phyloP scores from a whole-genome alignment of 1,284 basidiomycete species.

The Somion occarium region DNA sequence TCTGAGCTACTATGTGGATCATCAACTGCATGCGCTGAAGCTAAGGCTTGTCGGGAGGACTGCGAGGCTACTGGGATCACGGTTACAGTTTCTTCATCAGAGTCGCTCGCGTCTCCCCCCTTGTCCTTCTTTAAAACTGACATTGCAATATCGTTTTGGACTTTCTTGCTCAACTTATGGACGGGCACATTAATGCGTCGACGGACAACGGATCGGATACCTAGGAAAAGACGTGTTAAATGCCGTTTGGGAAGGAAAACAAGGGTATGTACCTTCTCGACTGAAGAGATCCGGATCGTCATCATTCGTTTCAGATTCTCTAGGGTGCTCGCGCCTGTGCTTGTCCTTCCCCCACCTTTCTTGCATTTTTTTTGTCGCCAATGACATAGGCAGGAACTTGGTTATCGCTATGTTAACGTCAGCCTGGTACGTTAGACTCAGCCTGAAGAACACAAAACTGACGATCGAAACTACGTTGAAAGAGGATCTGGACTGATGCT shows the following conservation, averaged over 20 bases:
- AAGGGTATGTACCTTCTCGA: slow-evolving; percentile 30
- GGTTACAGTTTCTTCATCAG: not conserved
- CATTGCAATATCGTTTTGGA: slow-evolving; percentile 12
- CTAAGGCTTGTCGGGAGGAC: not conserved
- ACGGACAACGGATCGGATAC: slow-evolving; percentile 17
- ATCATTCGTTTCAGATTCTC: slow-evolving; percentile 17
- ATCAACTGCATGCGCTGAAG: slow-evolving; percentile 1
- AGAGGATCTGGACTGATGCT: slow-evolving; percentile 1
- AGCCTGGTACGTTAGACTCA: slow-evolving; percentile 34
- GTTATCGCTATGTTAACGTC: slow-evolving; percentile 35
- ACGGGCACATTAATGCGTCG: slow-evolving; percentile 17
- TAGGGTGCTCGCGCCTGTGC: slow-evolving; percentile 19
- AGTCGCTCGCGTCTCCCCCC: not conserved
- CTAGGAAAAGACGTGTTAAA: slow-evolving; percentile 5
- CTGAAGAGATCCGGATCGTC: slow-evolving; percentile 40
- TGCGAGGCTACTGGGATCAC: not conserved
- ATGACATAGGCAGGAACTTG: slow-evolving; percentile 53
- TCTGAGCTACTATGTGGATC: not conserved
- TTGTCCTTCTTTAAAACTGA: slow-evolving; percentile 1
- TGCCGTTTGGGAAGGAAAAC: too few relatives aligned
- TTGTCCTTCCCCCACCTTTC: slow-evolving; percentile 30
- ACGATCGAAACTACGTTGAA: slow-evolving; percentile 5
- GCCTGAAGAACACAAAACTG: slow-evolving; percentile 33
- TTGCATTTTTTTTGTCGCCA: slow-evolving; percentile 50
- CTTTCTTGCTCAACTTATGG: slow-evolving; percentile 9